These are phyloP conservation scores for Trichoderma aggressivum DNA, from an alignment of 2,329 filamentous ascomycete species.

Conservation along the genomic window DNA sequence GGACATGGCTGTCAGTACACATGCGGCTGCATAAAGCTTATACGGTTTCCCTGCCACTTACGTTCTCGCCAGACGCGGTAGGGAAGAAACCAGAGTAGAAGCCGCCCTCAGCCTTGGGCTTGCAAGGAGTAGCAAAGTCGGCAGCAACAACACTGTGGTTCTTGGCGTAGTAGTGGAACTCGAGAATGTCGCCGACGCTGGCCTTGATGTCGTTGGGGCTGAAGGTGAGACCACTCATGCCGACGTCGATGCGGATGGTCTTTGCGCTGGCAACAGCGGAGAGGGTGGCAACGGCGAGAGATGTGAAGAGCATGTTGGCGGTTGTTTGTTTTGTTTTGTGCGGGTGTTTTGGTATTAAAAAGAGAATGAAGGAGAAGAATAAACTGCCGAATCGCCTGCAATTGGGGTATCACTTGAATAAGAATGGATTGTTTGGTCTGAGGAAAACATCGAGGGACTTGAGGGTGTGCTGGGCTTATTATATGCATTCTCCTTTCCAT, in stretches of 20 bases:
- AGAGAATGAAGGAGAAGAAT: background rate
- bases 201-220: slow-evolving; percentile 41
- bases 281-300: slow-evolving; percentile 16
- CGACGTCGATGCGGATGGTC: slow-evolving; percentile 39
- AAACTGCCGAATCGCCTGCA: background rate
- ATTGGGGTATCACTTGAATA: background rate
- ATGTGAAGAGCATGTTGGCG: slow-evolving; percentile 21
- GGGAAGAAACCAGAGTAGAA: slow-evolving; percentile 20
- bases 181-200: slow-evolving; percentile 43
- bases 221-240: slow-evolving; percentile 42
- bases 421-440: background rate
- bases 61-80: background rate
- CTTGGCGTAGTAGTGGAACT: slow-evolving; percentile 47
- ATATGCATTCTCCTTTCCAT: background rate
- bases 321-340: background rate
- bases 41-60: background rate
- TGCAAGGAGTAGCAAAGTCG: slow-evolving; percentile 47
- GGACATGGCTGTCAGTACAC: slow-evolving; percentile 4
- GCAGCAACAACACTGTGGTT: slow-evolving; percentile 47
- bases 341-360: background rate
- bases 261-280: slow-evolving; percentile 26
- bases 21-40: background rate
- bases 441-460: background rate
- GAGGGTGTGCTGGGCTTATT: slow-evolving; percentile 12
- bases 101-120: slow-evolving; percentile 30